phyloP scores from a whole-genome alignment of 345 rosid species.

The Eucalyptus viminalis region DNA sequence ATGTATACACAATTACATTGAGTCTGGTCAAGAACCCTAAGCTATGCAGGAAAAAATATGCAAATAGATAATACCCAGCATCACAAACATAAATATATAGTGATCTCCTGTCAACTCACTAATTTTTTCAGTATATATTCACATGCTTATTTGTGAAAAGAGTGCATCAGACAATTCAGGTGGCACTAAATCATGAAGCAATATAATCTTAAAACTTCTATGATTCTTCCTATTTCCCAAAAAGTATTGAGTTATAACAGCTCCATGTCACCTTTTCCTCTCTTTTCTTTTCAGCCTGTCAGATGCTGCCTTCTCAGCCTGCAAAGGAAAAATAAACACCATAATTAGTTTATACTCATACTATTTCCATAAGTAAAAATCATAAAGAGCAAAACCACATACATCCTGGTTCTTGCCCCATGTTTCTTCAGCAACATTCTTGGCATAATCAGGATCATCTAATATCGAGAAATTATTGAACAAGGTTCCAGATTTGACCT shows the following conservation, averaged over 20 bases:
- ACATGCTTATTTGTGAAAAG: background rate
- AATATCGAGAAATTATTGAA: constrained; percentile 37
- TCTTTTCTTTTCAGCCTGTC: background rate
- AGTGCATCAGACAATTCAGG: background rate
- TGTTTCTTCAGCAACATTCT: constrained; percentile 27
- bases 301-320: constrained; percentile 1
- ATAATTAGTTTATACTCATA: background rate
- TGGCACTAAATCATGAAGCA: background rate
- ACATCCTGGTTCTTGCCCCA: constrained; percentile 20
- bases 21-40: background rate
- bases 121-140: background rate
- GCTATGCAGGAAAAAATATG: too few relatives aligned
- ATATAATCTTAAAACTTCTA: background rate
- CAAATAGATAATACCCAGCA: too few relatives aligned
- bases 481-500: constrained; percentile 97
- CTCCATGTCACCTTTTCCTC: background rate
- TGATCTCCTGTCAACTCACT: too few relatives aligned
- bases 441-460: constrained; percentile 19
- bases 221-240: background rate
- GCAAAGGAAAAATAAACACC: background rate
- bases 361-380: background rate
- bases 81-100: too few relatives aligned
- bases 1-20: background rate
- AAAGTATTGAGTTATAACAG: background rate
- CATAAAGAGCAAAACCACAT: background rate